These are phyloP conservation scores for Vinca major DNA, from an alignment of 305 asterid genomes.

Conservation along the genomic window DNA sequence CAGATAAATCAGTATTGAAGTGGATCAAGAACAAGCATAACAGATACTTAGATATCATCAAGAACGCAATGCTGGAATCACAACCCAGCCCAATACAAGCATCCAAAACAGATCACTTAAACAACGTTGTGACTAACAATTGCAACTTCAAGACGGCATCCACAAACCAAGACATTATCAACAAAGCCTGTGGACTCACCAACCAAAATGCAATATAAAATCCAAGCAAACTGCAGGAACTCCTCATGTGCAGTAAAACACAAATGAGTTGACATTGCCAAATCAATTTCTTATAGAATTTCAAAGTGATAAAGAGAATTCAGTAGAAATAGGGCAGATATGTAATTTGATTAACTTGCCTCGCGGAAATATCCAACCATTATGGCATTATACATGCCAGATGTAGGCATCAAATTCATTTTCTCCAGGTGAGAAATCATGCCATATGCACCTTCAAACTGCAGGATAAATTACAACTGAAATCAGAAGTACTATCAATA, in stretches of 20 bases:
- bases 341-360: constrained; percentile 21
- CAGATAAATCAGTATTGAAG: constrained; percentile 25
- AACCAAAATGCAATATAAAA: neutral
- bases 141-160: too few species aligned
- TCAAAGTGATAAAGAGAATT: neutral
- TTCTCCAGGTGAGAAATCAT: constrained; percentile 49
- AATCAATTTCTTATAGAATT: neutral
- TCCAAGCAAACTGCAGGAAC: neutral
- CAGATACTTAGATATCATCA: constrained; percentile 17
- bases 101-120: neutral
- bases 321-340: neutral
- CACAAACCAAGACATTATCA: neutral
- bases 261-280: neutral
- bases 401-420: constrained; percentile 43
- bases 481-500: constrained; percentile 8
- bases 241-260: neutral
- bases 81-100: neutral
- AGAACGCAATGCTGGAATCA: constrained; percentile 2
- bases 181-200: neutral
- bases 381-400: constrained; percentile 56
- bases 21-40: constrained; percentile 19
- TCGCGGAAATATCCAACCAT: constrained; percentile 82
- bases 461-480: constrained; percentile 19
- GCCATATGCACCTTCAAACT: constrained; percentile 84
- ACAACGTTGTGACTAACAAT: neutral